phyloP scores from a whole-genome alignment of 768 basidiomycete genomes.

The Collybia sordida region DNA sequence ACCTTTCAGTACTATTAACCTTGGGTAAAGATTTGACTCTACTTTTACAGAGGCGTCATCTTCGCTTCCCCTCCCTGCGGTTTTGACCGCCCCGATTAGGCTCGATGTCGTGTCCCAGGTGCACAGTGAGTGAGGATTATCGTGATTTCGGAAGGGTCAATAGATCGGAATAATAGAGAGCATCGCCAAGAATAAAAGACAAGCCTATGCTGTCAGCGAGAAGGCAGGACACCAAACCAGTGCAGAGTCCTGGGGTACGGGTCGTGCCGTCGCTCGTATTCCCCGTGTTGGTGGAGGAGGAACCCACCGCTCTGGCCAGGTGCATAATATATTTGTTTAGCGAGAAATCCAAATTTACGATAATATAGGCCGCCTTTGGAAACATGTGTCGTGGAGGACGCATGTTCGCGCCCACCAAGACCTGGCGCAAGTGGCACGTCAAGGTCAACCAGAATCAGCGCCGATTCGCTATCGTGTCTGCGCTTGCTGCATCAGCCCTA shows the following conservation, averaged over 20 bases:
- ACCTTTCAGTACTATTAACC: constrained; percentile 15
- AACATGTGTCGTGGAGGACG: constrained; percentile 99
- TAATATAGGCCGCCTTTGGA: constrained; percentile 88
- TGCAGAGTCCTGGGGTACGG: constrained; percentile 99
- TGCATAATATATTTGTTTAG: constrained; percentile 27
- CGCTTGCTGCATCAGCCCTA: constrained; percentile 95
- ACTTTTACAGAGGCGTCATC: constrained; percentile 67
- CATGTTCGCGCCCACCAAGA: constrained; percentile 99
- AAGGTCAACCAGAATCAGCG: constrained; percentile 99
- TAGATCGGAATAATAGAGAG: constrained; percentile 64
- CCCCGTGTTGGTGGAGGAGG: constrained; percentile 99
- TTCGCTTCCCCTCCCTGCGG: constrained; percentile 92
- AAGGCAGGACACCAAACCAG: constrained; percentile 99
- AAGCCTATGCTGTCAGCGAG: constrained; percentile 94
- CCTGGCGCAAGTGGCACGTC: constrained; percentile 99
- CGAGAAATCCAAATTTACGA: constrained; percentile 3
- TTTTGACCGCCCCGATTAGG: constrained; percentile 96
- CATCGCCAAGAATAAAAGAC: constrained; percentile 96
- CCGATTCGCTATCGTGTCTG: constrained; percentile 96
- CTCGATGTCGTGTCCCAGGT: constrained; percentile 98
- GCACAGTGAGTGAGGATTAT: constrained; percentile 76
- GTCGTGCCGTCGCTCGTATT: constrained; percentile 99
- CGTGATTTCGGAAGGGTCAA: background rate
- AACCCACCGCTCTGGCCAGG: constrained; percentile 97
- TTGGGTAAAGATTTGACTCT: constrained; percentile 12